Percentiles rank a stretch among this genome's conserved stretches.
Conservation (phyloP, 257 asterid species). For the Knoxia roxburghii region DNA sequence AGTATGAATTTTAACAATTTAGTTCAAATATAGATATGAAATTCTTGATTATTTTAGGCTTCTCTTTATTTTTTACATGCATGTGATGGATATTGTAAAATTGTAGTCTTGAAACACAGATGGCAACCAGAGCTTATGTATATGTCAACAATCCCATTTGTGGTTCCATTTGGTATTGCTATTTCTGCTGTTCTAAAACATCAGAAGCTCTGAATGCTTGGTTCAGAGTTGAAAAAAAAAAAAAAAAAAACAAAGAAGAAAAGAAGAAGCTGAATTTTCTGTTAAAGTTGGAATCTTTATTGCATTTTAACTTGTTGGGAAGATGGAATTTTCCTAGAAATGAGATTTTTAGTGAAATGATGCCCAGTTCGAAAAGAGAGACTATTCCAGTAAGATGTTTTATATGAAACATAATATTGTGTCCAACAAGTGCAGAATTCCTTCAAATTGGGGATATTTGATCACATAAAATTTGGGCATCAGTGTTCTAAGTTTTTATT, state of each 20-base stretch:
- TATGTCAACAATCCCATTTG: constrained; percentile 44
- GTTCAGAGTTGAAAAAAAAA: neutral
- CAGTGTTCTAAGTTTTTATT: no score
- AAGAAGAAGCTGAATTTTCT: neutral
- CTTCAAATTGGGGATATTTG: no score
- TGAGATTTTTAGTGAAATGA: neutral
- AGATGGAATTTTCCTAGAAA: neutral
- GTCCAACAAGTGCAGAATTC: neutral
- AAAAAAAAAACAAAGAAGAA: no score
- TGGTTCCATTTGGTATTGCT: constrained; percentile 35
- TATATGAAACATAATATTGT: no score
- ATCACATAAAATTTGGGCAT: no score
- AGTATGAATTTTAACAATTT: neutral
- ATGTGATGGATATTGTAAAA: neutral
- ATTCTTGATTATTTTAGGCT: no score
- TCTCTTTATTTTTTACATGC: neutral
- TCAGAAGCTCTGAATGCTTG: neutral
- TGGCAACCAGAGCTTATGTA: constrained; percentile 27
- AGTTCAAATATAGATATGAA: neutral
- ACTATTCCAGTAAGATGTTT: neutral
- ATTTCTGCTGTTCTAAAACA: constrained; percentile 13
- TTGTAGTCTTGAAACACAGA: constrained; percentile 19
- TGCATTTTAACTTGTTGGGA: neutral
- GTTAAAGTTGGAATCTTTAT: neutral
- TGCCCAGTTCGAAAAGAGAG: neutral